These are phyloP conservation scores for Aspergillus candidus DNA, from an alignment of 2,329 filamentous ascomycete genomes.

Conservation along the genomic window DNA sequence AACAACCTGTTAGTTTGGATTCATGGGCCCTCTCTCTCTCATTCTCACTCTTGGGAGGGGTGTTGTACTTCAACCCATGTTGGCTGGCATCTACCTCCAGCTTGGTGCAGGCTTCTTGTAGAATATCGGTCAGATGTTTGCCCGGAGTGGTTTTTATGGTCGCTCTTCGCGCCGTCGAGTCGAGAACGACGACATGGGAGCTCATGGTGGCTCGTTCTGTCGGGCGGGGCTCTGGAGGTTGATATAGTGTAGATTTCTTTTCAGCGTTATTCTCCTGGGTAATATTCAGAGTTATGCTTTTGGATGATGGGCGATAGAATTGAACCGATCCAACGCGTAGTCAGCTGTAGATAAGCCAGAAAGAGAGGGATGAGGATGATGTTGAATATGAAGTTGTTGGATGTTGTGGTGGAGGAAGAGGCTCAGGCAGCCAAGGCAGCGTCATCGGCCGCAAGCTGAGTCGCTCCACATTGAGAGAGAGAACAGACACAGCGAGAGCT, in stretches of 20 bases:
- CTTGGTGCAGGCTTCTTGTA: slow-evolving; percentile 82
- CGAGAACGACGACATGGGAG: slow-evolving; percentile 81
- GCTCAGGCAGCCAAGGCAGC: slow-evolving; percentile 22
- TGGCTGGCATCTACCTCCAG: slow-evolving; percentile 66
- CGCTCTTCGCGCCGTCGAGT: slow-evolving; percentile 68
- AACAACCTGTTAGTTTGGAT: slow-evolving; percentile 11
- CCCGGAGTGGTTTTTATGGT: slow-evolving; percentile 77
- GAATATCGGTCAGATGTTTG: slow-evolving; percentile 76
- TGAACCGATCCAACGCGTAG: no score
- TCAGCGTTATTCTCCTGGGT: no score
- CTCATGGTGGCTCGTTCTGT: slow-evolving; percentile 54
- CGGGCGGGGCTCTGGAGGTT: background rate
- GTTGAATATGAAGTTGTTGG: background rate
- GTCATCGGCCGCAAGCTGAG: slow-evolving; percentile 24
- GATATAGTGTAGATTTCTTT: no score
- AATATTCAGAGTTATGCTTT: no score
- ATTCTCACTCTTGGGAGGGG: background rate
- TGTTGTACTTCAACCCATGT: slow-evolving; percentile 69
- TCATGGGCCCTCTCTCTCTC: background rate
- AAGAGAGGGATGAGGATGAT: background rate
- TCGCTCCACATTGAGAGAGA: slow-evolving; percentile 16
- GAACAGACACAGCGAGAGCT: slow-evolving; percentile 21
- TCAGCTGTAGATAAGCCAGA: background rate
- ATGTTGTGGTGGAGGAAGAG: slow-evolving; percentile 11
- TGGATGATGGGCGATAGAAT: no score